Conservation (phyloP, 805 yeast genomes). For the Saccharomycopsis synnaedendra region DNA sequence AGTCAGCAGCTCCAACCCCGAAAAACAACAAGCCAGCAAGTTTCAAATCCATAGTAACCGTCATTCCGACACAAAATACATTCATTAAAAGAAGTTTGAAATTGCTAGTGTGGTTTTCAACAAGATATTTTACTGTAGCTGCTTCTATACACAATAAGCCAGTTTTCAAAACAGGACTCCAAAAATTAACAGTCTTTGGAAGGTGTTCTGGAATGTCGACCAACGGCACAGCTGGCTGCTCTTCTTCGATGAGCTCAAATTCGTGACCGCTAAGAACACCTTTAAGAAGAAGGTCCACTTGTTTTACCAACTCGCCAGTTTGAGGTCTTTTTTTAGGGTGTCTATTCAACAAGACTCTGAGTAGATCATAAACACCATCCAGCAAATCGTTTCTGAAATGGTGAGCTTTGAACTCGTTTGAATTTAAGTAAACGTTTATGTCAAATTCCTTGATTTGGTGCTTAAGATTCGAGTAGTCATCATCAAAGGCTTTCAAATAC, state of each 20-base stretch:
- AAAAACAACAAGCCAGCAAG: no score
- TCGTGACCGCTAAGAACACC: background rate
- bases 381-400: conserved; percentile 21
- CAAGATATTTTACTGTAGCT: no score
- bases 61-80: no score
- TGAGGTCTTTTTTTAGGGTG: conserved; percentile 30
- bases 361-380: conserved; percentile 24
- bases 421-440: conserved; percentile 16
- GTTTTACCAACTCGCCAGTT: conserved; percentile 5
- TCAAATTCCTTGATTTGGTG: conserved; percentile 24
- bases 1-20: no score
- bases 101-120: no score
- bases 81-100: no score
- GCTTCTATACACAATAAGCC: no score
- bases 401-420: conserved; percentile 19
- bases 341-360: conserved; percentile 27
- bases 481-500: conserved; percentile 25
- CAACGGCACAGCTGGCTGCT: background rate
- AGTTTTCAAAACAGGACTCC: no score
- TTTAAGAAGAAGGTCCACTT: background rate
- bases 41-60: no score
- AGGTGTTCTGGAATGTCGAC: background rate
- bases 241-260: background rate
- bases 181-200: background rate
- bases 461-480: conserved; percentile 23